phyloP scores from a whole-genome alignment of 1,284 basidiomycete species.

The Thecaphora frezii region DNA sequence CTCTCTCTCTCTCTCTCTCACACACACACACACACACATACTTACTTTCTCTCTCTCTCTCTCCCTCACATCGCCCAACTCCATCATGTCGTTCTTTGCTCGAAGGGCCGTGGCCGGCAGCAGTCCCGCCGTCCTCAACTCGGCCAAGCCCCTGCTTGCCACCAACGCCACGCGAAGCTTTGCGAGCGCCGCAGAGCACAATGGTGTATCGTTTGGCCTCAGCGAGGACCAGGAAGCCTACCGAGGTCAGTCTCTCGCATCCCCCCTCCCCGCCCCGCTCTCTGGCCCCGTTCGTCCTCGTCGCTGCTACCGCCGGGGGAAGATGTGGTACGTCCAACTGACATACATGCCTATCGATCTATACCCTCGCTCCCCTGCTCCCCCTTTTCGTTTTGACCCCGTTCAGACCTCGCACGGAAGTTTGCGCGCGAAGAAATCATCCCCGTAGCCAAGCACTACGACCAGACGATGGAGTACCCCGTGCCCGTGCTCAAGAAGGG shows the following conservation, averaged over 20 bases:
- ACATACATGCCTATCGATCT: not conserved
- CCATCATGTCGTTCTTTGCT: slow-evolving; percentile 30
- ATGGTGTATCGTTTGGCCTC: slow-evolving; percentile 50
- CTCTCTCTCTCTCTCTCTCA: too few relatives aligned
- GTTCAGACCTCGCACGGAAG: slow-evolving; percentile 62
- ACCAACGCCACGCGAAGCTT: slow-evolving; percentile 16
- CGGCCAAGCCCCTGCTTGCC: slow-evolving; percentile 10
- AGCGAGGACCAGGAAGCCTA: slow-evolving; percentile 60
- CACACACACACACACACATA: too few relatives aligned
- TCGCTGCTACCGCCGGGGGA: too few relatives aligned
- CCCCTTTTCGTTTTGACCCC: not conserved
- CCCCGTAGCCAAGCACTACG: slow-evolving; percentile 62
- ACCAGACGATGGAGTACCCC: slow-evolving; percentile 62
- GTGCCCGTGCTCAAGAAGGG: slow-evolving; percentile 65
- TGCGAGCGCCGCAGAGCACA: slow-evolving; percentile 25
- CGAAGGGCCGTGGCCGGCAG: slow-evolving; percentile 25
- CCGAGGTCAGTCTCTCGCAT: slow-evolving; percentile 39
- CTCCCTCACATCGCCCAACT: too few relatives aligned
- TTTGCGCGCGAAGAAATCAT: slow-evolving; percentile 64
- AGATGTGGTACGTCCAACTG: too few relatives aligned
- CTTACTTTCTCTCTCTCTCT: too few relatives aligned
- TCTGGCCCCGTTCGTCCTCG: too few relatives aligned
- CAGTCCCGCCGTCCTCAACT: slow-evolving; percentile 19
- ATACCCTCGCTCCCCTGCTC: not conserved
- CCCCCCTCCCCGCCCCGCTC: too few relatives aligned